Conservation (phyloP, 2,329 filamentous ascomycete species). For the Penicillium janthinellum region DNA sequence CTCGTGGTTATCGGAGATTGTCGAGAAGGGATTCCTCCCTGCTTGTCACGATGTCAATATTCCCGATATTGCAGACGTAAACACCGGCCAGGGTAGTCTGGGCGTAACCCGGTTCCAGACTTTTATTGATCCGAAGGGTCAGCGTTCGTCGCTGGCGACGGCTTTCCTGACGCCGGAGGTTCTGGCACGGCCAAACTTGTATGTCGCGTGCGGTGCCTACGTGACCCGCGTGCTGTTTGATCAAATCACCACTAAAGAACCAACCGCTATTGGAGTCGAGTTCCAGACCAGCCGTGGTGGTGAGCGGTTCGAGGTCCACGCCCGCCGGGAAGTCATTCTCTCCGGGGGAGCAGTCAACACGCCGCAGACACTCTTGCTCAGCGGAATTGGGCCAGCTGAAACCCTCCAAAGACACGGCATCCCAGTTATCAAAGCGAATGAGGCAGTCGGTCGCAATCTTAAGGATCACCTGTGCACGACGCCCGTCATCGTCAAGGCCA, state of each 20-base stretch:
- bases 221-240: slow-evolving; percentile 28
- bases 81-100: slow-evolving; percentile 12
- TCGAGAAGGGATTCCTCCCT: slow-evolving; percentile 19
- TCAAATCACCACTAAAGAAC: not conserved
- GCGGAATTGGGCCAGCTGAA: slow-evolving; percentile 36
- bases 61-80: not conserved
- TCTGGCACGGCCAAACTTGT: slow-evolving; percentile 15
- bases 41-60: slow-evolving; percentile 15
- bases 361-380: slow-evolving; percentile 35
- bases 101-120: slow-evolving; percentile 23
- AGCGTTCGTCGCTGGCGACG: slow-evolving; percentile 22
- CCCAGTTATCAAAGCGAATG: slow-evolving; percentile 20
- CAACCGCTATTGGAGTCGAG: slow-evolving; percentile 17
- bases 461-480: slow-evolving; percentile 24
- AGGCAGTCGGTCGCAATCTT: slow-evolving; percentile 20
- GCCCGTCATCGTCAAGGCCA: slow-evolving; percentile 20
- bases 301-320: slow-evolving; percentile 18
- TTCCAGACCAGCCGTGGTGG: slow-evolving; percentile 14
- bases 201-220: slow-evolving; percentile 22
- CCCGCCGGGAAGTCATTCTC: slow-evolving; percentile 32
- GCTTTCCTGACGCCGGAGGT: slow-evolving; percentile 18
- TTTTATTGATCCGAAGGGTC: slow-evolving; percentile 21
- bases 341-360: slow-evolving; percentile 35
- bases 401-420: slow-evolving; percentile 36
- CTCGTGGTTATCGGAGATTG: slow-evolving; percentile 19